Percentiles rank a stretch among this genome's conserved stretches.
Conservation (phyloP, 2,329 filamentous ascomycete genomes). For the Sarocladiaceae sp. region DNA sequence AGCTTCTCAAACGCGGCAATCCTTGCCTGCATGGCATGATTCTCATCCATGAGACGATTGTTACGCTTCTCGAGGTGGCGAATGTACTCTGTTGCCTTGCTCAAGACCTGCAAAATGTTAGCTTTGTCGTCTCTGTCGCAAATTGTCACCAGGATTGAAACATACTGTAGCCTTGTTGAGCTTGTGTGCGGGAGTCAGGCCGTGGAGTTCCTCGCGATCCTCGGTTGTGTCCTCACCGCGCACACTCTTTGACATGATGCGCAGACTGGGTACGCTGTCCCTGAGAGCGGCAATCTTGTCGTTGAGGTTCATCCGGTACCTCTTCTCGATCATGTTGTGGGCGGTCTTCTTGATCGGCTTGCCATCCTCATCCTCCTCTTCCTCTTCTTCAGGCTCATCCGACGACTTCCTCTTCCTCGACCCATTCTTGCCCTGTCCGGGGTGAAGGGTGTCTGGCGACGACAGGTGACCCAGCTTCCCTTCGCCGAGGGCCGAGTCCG, state of each 20-base stretch:
- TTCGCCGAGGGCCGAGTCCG: conserved; percentile 49
- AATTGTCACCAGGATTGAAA: not conserved
- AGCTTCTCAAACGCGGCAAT: conserved; percentile 74
- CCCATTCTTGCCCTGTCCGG: conserved; percentile 26
- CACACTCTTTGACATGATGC: conserved; percentile 74
- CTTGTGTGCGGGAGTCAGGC: conserved; percentile 83
- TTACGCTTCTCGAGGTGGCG: conserved; percentile 90
- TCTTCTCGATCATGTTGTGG: conserved; percentile 97
- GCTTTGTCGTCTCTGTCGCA: not conserved
- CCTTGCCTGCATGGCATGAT: conserved; percentile 70
- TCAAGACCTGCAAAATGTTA: conserved; percentile 58
- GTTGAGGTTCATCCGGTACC: conserved; percentile 93
- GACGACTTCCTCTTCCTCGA: conserved; percentile 68
- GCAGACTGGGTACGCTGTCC: conserved; percentile 86
- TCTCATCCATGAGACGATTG: conserved; percentile 75
- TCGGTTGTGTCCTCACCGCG: conserved; percentile 64
- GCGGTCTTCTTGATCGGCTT: conserved; percentile 79
- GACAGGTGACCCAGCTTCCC: conserved; percentile 42
- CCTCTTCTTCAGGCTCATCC: conserved; percentile 45
- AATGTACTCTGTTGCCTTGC: conserved; percentile 96
- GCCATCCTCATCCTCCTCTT: conserved; percentile 54
- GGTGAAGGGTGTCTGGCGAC: conserved; percentile 54
- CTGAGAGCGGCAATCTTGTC: conserved; percentile 92
- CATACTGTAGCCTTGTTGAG: conserved; percentile 90
- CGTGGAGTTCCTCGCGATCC: conserved; percentile 71